These are phyloP conservation scores for Angophora floribunda DNA, from an alignment of 345 rosid species.

Conservation along the genomic window DNA sequence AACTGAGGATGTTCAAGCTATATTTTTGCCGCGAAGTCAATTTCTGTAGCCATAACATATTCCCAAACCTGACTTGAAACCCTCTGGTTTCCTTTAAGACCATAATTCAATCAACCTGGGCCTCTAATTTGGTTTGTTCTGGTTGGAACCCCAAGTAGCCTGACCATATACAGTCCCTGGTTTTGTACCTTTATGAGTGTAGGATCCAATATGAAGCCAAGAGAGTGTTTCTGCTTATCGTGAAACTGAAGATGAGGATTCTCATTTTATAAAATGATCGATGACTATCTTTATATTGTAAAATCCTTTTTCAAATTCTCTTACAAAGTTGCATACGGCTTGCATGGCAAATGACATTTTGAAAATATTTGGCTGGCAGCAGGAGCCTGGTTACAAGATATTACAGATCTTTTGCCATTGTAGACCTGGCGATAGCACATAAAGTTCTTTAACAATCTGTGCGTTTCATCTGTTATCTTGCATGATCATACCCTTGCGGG, in stretches of 20 bases:
- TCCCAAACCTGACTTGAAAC: background rate
- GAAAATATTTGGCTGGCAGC: background rate
- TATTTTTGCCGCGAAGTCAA: background rate
- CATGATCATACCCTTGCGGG: background rate
- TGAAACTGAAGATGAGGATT: background rate
- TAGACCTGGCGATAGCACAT: background rate
- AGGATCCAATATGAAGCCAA: background rate
- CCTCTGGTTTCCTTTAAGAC: background rate
- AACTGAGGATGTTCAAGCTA: background rate
- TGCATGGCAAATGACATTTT: background rate
- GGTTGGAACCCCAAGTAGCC: background rate
- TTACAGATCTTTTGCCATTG: background rate
- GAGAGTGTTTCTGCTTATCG: background rate
- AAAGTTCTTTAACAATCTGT: background rate
- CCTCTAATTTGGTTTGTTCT: background rate
- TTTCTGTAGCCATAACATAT: background rate
- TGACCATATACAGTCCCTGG: background rate
- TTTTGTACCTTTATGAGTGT: background rate
- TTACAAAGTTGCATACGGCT: background rate
- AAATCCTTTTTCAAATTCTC: background rate
- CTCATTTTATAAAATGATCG: background rate
- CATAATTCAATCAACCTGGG: background rate
- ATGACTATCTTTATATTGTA: background rate
- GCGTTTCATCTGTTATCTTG: background rate
- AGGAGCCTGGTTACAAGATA: background rate